Percentiles rank a stretch among this genome's conserved stretches.
Conservation (phyloP, 345 rosid species). For the Melaleuca alternifolia region DNA sequence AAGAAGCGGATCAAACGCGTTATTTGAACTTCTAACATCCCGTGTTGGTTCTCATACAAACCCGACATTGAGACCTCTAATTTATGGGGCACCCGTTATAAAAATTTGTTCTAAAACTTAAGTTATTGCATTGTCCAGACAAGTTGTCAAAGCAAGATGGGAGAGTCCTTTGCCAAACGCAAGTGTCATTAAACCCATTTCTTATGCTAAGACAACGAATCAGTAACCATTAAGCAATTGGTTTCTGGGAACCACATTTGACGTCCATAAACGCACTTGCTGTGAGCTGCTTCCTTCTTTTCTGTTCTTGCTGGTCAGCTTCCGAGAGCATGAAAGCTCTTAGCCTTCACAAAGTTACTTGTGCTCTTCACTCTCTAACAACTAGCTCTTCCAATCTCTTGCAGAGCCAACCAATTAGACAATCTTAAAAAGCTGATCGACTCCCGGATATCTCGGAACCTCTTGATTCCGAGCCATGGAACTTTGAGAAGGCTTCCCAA, state of each 20-base stretch:
- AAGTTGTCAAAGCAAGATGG: background rate
- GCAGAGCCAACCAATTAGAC: conserved; percentile 17
- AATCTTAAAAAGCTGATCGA: conserved; percentile 12
- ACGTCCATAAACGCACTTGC: background rate
- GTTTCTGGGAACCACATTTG: background rate
- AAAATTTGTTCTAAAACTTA: no score
- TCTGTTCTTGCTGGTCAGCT: background rate
- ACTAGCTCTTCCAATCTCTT: conserved; percentile 4
- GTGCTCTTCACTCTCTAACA: background rate
- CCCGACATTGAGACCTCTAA: no score
- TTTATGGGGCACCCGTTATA: no score
- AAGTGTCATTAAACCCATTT: background rate
- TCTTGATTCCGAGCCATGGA: conserved; percentile 1
- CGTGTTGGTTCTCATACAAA: no score
- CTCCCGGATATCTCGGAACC: conserved; percentile 12
- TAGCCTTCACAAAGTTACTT: conserved; percentile 5
- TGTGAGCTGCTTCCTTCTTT: background rate
- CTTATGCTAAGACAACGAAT: background rate
- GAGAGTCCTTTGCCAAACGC: background rate
- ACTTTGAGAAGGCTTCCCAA: background rate
- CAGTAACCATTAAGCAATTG: background rate
- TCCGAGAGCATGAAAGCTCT: background rate
- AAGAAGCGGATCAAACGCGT: no score
- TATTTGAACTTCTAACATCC: no score
- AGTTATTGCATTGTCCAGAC: background rate